Evolutionary conservation across 2,329 filamentous ascomycete species (phyloP), one percentile per base, ranked within the genome.

Genomic region (Zasmidium citrigriseum): DNA sequence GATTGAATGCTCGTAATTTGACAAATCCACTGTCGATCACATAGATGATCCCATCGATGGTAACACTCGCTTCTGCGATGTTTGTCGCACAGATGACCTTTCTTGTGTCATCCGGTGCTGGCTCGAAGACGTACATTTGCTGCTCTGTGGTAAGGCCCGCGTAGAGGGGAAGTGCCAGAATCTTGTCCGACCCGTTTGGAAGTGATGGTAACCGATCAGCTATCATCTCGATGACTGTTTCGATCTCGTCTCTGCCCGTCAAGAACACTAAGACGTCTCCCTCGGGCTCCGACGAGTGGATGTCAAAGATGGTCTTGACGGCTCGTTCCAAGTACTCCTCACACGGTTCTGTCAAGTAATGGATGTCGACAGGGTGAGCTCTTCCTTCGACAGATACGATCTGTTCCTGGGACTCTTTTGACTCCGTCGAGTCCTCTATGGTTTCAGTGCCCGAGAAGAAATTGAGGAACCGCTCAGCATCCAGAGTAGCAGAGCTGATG

Each of bases 11-110:
- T 41, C 92, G 86, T 20, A 96, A 80, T 73, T 98, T 98, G 64
- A 96, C 92, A 70, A 91, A 97, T 1, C 95, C 95, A 54, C 86
- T 88, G 73, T 99, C 95, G 51, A 98, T 79, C 4, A 99, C 93
- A 69, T 91, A 96, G 55, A 92, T 87, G 60, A 98, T 93, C 2
- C 91, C 92, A 54, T 95, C 88, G 56, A 98, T 96, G 16, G 95
- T 98, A 46, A 99, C 89, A 1, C 91, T 96, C 3, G 95, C 93
- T 78, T 99, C 95, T 12, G 95, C 92, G 64, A 98, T 97, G 72
- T 98, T 98, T 58, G 95, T 98, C 3, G 91, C 89, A 64, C 97
- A 88, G 34, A 99, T 90, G 41, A 97, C 89, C 72, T 98, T 98
- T 45, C 95, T 85, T 1, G 88, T 93, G 59, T 93, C 88, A 60